phyloP scores from a whole-genome alignment of 345 rosid genomes.

The Balakata baccata region DNA sequence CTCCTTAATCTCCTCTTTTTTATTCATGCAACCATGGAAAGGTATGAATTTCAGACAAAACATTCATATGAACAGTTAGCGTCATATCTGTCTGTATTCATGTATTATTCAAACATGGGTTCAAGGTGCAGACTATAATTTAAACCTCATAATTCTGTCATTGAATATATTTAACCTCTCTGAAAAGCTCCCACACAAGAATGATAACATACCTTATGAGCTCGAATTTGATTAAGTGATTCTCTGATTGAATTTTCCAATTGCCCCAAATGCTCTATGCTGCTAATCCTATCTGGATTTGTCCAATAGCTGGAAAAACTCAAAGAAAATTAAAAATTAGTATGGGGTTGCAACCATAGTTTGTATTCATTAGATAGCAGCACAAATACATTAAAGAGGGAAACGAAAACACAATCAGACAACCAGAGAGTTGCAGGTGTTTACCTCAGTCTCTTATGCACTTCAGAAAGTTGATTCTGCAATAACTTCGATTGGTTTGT shows the following conservation, averaged over 20 bases:
- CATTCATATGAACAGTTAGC: not conserved
- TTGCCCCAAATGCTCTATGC: slow-evolving; percentile 55
- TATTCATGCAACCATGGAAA: not conserved
- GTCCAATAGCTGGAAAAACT: slow-evolving; percentile 57
- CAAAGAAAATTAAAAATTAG: slow-evolving; percentile 18
- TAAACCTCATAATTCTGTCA: not conserved
- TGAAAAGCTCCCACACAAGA: slow-evolving; percentile 4
- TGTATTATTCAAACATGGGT: not conserved
- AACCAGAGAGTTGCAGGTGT: slow-evolving; percentile 11
- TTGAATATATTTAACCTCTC: not conserved
- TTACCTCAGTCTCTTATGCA: slow-evolving; percentile 57
- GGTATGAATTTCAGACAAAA: not conserved
- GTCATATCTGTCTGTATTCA: not conserved
- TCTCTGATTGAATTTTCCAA: slow-evolving; percentile 56
- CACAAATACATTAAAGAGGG: not conserved
- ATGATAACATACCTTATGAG: slow-evolving; percentile 48
- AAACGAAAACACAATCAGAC: slow-evolving; percentile 4
- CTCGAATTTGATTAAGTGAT: slow-evolving; percentile 50
- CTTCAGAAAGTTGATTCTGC: slow-evolving; percentile 50
- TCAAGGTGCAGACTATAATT: not conserved
- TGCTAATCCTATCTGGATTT: slow-evolving; percentile 53
- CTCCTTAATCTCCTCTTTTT: not conserved
- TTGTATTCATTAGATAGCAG: not conserved
- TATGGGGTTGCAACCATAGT: not conserved
- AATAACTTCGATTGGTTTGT: slow-evolving; percentile 40